Evolutionary conservation across 2,329 filamentous ascomycete genomes (phyloP), one percentile per base, ranked within the genome.

Genomic region (Phyllachora maydis): DNA sequence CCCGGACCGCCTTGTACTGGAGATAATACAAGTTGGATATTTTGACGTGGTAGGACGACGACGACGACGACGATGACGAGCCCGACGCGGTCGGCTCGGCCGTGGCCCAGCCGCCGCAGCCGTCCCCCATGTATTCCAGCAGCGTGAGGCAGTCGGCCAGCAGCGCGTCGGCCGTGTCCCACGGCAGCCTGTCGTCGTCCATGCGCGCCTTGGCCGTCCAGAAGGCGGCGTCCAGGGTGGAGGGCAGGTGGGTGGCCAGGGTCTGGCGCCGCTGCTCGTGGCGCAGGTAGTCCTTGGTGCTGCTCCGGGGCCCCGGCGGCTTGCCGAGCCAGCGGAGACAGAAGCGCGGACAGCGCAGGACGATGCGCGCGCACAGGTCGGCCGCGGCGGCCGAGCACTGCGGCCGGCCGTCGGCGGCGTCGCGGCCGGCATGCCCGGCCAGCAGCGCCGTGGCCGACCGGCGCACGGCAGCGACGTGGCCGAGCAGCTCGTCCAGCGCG

Each of bases 11-110:
- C n/a, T n/a, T n/a, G n/a, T n/a, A n/a, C n/a, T n/a, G n/a, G n/a
- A n/a, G n/a, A n/a, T n/a, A 79, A 39, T 78, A 78, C 3, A 76
- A 54, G 34, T 74, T 71, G 0, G 74, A 79, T 14, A 79, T 61
- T 35, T 70, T 76, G 30, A 73, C 58, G 27, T 64, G 53, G 32
- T 68, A 65, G 3, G 49, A 51, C n/a, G 39, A 34, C 11, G 43
- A 32, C 6, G 44, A 33, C 6, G 16, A 9, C 16, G 6, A 9
- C 6, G 6, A 6, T 17, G 16, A 17, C 6, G 16, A 17, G 16
- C 16, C 16, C 6, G 16, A 17, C 16, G 6, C 16, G 16, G 16
- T n/a, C n/a, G n/a, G n/a, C 30, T 21, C 12, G n/a, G 20, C 12
- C 20, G 6, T 22, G 11, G 4, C 6, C 5, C 8, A 22, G 20